phyloP scores from a whole-genome alignment of 305 asterid genomes.

The Fraxinus dipetala region DNA sequence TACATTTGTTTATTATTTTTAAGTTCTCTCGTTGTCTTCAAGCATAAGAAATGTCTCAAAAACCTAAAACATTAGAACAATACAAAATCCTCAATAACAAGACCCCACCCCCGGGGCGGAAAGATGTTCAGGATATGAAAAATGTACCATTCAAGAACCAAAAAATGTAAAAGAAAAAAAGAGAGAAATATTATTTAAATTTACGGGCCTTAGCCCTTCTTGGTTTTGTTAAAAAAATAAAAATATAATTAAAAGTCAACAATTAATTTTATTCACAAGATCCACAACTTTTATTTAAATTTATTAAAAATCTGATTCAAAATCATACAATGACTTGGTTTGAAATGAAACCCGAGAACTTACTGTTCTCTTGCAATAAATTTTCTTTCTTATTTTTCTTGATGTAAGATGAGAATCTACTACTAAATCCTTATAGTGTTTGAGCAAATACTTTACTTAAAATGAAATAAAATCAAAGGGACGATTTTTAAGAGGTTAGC shows the following conservation, averaged over 20 bases:
- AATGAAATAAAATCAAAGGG: neutral
- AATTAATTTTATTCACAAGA: neutral
- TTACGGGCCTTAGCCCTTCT: neutral
- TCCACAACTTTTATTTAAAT: neutral
- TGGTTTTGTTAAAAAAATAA: too few relatives aligned
- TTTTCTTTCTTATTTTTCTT: neutral
- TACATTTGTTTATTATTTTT: conserved; percentile 4
- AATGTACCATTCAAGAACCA: neutral
- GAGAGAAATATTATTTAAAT: too few relatives aligned
- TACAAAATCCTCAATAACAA: neutral
- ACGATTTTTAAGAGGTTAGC: neutral
- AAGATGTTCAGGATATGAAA: neutral
- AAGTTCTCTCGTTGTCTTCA: neutral
- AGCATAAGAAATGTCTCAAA: conserved; percentile 7
- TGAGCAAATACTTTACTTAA: neutral
- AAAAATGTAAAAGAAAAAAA: neutral
- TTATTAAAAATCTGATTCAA: too few relatives aligned
- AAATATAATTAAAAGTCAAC: too few relatives aligned
- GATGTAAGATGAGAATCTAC: neutral
- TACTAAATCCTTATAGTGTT: neutral
- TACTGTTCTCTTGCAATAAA: neutral
- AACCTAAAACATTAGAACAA: neutral
- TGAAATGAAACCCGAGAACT: neutral
- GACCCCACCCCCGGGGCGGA: neutral
- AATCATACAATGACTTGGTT: neutral